These are phyloP conservation scores for Mytilinidion resinicola DNA, from an alignment of 495 filamentous ascomycete species.

Conservation along the genomic window DNA sequence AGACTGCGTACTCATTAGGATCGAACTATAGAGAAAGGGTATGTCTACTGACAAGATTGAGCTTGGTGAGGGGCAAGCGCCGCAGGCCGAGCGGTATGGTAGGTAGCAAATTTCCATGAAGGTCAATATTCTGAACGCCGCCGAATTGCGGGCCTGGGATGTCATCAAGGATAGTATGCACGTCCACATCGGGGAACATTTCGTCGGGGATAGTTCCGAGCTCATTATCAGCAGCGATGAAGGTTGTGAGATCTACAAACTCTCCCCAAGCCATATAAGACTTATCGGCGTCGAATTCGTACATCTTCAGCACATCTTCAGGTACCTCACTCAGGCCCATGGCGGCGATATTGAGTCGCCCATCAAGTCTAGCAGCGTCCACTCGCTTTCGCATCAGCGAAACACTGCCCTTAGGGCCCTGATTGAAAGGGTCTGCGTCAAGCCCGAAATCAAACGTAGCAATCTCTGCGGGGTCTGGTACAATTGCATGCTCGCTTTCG, in stretches of 20 bases:
- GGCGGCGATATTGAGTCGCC: conserved; percentile 82
- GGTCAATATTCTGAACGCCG: conserved; percentile 72
- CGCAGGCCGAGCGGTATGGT: conserved; percentile 69
- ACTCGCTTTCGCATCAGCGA: conserved; percentile 67
- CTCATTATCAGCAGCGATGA: conserved; percentile 91
- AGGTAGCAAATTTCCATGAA: conserved; percentile 75
- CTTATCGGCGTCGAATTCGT: conserved; percentile 49
- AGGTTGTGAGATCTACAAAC: conserved; percentile 80
- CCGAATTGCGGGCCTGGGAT: conserved; percentile 72
- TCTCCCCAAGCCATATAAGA: conserved; percentile 74
- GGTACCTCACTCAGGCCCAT: conserved; percentile 78
- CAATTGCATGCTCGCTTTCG: conserved; percentile 13
- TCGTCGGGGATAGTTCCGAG: conserved; percentile 63
- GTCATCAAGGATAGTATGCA: conserved; percentile 47
- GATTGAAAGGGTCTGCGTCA: conserved; percentile 37
- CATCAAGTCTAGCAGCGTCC: conserved; percentile 67
- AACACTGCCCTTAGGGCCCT: conserved; percentile 35
- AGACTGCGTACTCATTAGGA: conserved; percentile 46
- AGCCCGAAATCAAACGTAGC: conserved; percentile 33
- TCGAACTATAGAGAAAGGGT: conserved; percentile 10
- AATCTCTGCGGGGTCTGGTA: conserved; percentile 53
- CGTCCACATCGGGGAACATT: conserved; percentile 69
- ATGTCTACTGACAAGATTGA: conserved; percentile 63
- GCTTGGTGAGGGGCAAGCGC: conserved; percentile 63
- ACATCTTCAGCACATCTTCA: conserved; percentile 83